Conservation (phyloP, 2,329 filamentous ascomycete genomes). For the Fusarium heterosporum region DNA sequence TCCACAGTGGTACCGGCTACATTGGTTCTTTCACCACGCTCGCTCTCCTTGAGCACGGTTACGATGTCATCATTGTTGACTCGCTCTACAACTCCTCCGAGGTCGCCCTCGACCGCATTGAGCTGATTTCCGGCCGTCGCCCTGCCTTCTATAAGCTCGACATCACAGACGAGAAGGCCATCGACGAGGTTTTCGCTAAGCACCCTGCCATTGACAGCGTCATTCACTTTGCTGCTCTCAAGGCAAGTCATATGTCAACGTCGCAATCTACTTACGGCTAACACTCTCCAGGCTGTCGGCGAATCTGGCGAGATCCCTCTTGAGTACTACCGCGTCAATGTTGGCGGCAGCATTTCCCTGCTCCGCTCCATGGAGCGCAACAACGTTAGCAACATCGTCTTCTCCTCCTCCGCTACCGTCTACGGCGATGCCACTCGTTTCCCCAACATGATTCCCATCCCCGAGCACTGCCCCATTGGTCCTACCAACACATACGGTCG, state of each 20-base stretch:
- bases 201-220: constrained; percentile 97
- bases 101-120: constrained; percentile 93
- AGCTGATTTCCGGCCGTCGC: constrained; percentile 89
- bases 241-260: constrained; percentile 66
- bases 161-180: constrained; percentile 83
- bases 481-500: constrained; percentile 98
- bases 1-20: constrained; percentile 90
- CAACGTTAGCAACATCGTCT: constrained; percentile 96
- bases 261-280: constrained; percentile 6
- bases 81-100: constrained; percentile 97
- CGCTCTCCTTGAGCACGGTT: constrained; percentile 90
- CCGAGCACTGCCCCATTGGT: constrained; percentile 94
- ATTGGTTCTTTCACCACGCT: constrained; percentile 98
- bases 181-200: constrained; percentile 88
- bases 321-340: constrained; percentile 98
- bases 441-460: constrained; percentile 98
- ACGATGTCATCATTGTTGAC: constrained; percentile 96
- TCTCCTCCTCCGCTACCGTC: constrained; percentile 97
- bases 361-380: constrained; percentile 88
- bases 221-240: constrained; percentile 98
- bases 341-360: constrained; percentile 89
- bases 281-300: constrained; percentile 80
- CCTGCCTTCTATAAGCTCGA: constrained; percentile 88
- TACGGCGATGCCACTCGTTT: constrained; percentile 98
- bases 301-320: constrained; percentile 94